Percentiles rank a stretch among this genome's conserved stretches.
These are phyloP conservation scores for Athelia sp. DNA, from an alignment of 1,284 basidiomycete genomes.

Conservation along the genomic window DNA sequence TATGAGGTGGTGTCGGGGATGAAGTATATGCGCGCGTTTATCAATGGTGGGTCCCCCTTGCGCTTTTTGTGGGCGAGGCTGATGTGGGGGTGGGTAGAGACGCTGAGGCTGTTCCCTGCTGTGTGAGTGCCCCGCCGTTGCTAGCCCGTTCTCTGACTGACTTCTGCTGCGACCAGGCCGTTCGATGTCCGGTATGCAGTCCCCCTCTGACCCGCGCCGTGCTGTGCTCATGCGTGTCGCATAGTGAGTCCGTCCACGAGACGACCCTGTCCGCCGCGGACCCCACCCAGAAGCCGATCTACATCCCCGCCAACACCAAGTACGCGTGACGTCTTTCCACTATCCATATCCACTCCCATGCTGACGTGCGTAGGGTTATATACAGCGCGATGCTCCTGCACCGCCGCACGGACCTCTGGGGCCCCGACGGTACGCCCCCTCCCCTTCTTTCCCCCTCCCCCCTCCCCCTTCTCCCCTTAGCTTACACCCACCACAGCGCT, in stretches of 20 bases:
- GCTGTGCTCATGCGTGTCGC: conserved; percentile 12
- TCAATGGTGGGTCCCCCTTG: conserved; percentile 17
- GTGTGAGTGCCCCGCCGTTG: not conserved
- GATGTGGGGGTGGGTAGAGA: not conserved
- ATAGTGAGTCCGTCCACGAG: conserved; percentile 20
- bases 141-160: not conserved
- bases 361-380: conserved; percentile 16
- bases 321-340: conserved; percentile 17
- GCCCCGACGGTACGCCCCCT: conserved; percentile 23
- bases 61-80: too few species aligned
- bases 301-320: conserved; percentile 26
- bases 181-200: not conserved
- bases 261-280: conserved; percentile 13
- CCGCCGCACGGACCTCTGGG: conserved; percentile 35
- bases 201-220: too few species aligned
- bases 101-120: not conserved
- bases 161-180: not conserved
- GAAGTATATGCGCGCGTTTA: conserved; percentile 26
- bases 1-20: conserved; percentile 24
- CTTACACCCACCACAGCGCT: conserved; percentile 17
- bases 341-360: not conserved
- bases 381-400: conserved; percentile 35
- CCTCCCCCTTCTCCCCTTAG: not conserved
- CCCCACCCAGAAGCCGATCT: conserved; percentile 17
- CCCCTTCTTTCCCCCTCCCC: not conserved